A percentile compares a stretch with the other conserved stretches of the same genome.
Conservation (phyloP, 129 eudicot species). For the Flaveria linearis region DNA sequence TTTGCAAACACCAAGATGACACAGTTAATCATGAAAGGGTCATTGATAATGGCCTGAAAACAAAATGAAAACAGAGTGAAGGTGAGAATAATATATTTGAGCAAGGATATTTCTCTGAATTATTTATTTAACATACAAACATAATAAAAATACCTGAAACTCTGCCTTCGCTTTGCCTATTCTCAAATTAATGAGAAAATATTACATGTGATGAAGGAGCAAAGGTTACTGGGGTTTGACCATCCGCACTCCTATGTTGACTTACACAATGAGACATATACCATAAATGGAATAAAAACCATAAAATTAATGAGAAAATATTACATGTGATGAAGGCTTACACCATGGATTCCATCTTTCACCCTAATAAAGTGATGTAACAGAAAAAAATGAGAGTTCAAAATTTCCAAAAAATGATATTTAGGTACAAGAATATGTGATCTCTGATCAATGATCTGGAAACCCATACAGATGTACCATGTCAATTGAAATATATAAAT, state of each 20-base stretch:
- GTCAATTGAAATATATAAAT: slow-evolving; percentile 5
- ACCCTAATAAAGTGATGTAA: slow-evolving; percentile 47
- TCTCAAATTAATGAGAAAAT: no score
- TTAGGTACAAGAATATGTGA: neutral
- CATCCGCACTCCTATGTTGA: slow-evolving; percentile 68
- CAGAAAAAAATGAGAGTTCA: slow-evolving; percentile 19
- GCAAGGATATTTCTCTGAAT: no score
- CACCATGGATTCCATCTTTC: slow-evolving; percentile 77
- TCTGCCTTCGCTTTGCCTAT: slow-evolving; percentile 88
- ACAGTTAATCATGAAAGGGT: no score
- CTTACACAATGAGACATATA: slow-evolving; percentile 22
- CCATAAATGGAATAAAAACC: slow-evolving; percentile 3
- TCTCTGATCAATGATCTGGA: neutral
- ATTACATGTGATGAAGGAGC: no score
- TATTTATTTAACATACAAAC: neutral
- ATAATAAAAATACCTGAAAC: slow-evolving; percentile 68
- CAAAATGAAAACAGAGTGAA: no score
- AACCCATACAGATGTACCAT: slow-evolving; percentile 12
- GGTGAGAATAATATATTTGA: no score
- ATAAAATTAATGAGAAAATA: slow-evolving; percentile 20
- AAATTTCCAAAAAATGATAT: neutral
- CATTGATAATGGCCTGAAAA: no score
- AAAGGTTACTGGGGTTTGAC: slow-evolving; percentile 70
- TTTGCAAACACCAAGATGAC: no score
- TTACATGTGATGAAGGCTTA: slow-evolving; percentile 82